Base-by-base conservation (phyloP, 306 rosid genomes). In the Casuarina cunninghamiana region DNA sequence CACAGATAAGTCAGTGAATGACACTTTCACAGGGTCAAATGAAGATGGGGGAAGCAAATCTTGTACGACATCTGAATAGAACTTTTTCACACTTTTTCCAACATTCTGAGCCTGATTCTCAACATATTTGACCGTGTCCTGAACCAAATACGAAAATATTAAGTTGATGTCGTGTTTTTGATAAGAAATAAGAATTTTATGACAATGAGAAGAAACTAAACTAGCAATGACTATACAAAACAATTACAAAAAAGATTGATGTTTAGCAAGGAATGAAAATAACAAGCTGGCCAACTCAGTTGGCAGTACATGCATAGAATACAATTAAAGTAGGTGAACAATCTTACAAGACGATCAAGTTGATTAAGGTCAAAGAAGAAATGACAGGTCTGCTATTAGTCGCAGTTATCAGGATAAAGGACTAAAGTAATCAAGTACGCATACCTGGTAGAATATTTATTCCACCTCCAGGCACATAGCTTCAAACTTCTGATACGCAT, bases 21-120 rank as follows among this genome's bases (percentile, higher is more conserved):
- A 73, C 43, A 75, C 73, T 73, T 81, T 84, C 61, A 85, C 91
- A 62, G 77, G 72, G 73, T 82, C 84, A 72, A 58, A 26, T 7
- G 82, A 77, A 79, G 89, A 49, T 46, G 88, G 88, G 53, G 87
- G 85, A 57, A 84, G 82, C 72, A 93, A 79, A 85, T 95, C 97
- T 72, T 95, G 83, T 85, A 93, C 32, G 51, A 88, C 87, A 75
- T 89, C 97, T 8, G 89, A 88, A 77, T 83, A 94, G 75, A 94
- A 82, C 86, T 80, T 87, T 80, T 75, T 95, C 80, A 91, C 91
- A 81, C 80, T 88, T 61, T 78, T 93, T 78, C 97, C 94, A 53
- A 91, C 97, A 79, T 78, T 90, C 81, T 87, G 89, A 85, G 90
- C 91, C 80, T 90, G 93, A 84, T 86, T 80, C 90, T 91, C 98